Percentiles rank a stretch among this genome's conserved stretches.
Conservation (phyloP, 345 rosid genomes). For the Rhodamnia argentea region DNA sequence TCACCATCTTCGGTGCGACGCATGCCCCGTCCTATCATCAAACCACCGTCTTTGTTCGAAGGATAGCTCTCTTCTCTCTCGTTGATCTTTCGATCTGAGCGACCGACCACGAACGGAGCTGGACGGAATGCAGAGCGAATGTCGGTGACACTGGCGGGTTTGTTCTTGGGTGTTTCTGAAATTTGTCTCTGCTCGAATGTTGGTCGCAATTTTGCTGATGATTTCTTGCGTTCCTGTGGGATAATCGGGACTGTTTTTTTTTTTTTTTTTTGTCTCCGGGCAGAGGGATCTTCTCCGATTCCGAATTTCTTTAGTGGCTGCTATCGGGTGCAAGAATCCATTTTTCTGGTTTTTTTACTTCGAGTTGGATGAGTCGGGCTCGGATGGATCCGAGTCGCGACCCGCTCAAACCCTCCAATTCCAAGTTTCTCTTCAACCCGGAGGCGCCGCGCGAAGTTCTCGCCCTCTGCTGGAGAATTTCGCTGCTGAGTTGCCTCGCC, state of each 20-base stretch:
- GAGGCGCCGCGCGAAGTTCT: slow-evolving; percentile 27
- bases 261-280: background rate
- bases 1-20: background rate
- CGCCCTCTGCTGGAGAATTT: slow-evolving; percentile 26
- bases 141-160: background rate
- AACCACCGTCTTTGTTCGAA: background rate
- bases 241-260: background rate
- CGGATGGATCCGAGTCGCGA: background rate
- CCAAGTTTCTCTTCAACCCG: slow-evolving; percentile 11
- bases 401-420: background rate
- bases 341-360: background rate
- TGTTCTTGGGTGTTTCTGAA: background rate
- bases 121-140: background rate
- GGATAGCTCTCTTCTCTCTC: background rate
- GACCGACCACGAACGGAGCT: background rate
- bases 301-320: background rate
- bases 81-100: background rate
- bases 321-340: background rate
- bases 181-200: background rate
- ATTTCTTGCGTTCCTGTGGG: background rate
- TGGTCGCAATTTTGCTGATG: background rate
- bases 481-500: slow-evolving; percentile 35
- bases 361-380: background rate
- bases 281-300: background rate
- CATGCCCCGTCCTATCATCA: background rate